Percentiles rank a stretch among this genome's conserved stretches.
Evolutionary conservation across 2,329 filamentous ascomycete genomes (phyloP).

Genomic region (Graphilbum ipis-grandicollis): DNA sequence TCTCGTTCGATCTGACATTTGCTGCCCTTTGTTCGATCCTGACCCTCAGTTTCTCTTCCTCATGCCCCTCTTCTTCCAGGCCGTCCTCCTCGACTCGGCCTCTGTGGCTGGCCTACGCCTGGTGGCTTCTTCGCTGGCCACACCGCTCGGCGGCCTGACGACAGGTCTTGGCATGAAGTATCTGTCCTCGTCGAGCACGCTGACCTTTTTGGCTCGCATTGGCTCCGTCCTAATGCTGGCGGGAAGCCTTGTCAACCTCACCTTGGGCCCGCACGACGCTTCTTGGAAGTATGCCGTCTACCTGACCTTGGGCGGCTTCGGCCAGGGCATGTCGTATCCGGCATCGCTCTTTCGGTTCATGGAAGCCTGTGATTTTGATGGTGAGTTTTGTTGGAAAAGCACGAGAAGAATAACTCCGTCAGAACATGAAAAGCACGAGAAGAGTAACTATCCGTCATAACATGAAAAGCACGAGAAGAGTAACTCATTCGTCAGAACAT

Average conservation of each 20-base stretch:
- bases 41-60: conserved; percentile 43
- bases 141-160: conserved; percentile 36
- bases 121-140: conserved; percentile 42
- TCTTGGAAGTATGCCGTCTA: conserved; percentile 28
- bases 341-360: neutral
- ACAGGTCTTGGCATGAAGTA: conserved; percentile 39
- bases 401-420: too few relatives aligned
- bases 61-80: conserved; percentile 53
- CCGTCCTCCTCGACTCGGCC: conserved; percentile 44
- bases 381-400: conserved; percentile 14
- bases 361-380: neutral
- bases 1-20: too few relatives aligned
- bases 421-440: too few relatives aligned
- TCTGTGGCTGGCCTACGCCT: conserved; percentile 47
- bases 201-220: conserved; percentile 31
- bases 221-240: conserved; percentile 33
- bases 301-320: conserved; percentile 5
- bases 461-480: too few relatives aligned
- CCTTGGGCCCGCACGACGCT: conserved; percentile 24
- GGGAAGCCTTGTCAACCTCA: conserved; percentile 26
- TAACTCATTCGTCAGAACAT: too few relatives aligned
- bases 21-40: too few relatives aligned
- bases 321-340: conserved; percentile 8
- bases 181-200: conserved; percentile 24
- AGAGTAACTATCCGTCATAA: too few relatives aligned